These are phyloP conservation scores for Fusarium ramigenum DNA, from an alignment of 2,329 filamentous ascomycete species.

Conservation along the genomic window DNA sequence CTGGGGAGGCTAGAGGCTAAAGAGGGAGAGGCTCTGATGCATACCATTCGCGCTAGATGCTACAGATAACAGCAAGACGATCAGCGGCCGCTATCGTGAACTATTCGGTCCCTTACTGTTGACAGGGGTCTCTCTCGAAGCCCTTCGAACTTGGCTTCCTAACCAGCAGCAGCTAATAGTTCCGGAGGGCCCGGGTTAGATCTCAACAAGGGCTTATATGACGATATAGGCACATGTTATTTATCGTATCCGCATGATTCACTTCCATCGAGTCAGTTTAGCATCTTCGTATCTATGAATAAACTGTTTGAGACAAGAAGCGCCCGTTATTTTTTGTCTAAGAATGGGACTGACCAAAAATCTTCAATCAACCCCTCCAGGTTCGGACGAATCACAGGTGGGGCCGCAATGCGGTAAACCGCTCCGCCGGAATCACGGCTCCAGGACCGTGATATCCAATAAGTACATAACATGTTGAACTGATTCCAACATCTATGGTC, in stretches of 20 bases:
- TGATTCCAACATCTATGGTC: background rate
- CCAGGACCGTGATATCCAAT: background rate
- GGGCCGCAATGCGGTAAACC: conserved; percentile 6
- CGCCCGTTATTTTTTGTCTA: background rate
- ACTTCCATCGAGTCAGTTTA: background rate
- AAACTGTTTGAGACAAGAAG: background rate
- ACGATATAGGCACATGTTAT: background rate
- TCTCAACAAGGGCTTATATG: background rate
- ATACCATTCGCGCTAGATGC: conserved; percentile 8
- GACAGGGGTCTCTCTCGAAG: background rate
- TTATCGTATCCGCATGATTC: background rate
- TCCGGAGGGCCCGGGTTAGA: background rate
- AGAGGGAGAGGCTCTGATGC: conserved; percentile 9
- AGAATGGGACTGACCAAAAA: background rate
- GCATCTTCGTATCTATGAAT: background rate
- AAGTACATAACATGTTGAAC: background rate
- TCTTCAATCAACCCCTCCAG: background rate
- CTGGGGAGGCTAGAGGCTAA: background rate
- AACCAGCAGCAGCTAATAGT: background rate
- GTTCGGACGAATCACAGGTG: background rate
- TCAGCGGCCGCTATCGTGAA: conserved; percentile 5
- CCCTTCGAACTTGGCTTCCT: background rate
- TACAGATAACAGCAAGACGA: background rate
- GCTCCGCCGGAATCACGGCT: conserved; percentile 9
- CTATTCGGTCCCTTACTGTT: background rate